Percentiles rank a stretch among this genome's conserved stretches.
Conservation (phyloP, 441 rosid species). For the Adansonia madagascariensis region DNA sequence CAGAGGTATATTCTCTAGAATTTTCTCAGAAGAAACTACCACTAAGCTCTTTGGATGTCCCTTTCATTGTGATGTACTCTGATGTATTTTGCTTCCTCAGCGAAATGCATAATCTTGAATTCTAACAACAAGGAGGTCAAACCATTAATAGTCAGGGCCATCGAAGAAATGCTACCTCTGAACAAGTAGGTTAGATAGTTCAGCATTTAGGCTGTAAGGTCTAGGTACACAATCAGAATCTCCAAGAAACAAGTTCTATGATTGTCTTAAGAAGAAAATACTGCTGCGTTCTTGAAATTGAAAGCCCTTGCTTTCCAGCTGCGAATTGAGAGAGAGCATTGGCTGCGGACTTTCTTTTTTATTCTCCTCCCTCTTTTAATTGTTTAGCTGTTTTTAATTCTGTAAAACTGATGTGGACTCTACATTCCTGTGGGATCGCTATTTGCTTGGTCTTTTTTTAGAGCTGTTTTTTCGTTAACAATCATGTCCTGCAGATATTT, state of each 20-base stretch:
- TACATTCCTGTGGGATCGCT: background rate
- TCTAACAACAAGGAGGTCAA: background rate
- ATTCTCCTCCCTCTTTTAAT: background rate
- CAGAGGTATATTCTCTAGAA: slow-evolving; percentile 64
- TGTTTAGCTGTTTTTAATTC: background rate
- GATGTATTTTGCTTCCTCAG: background rate
- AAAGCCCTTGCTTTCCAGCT: background rate
- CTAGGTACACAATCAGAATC: background rate
- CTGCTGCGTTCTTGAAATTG: background rate
- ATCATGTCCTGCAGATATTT: background rate
- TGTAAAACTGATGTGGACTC: background rate
- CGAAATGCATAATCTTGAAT: background rate
- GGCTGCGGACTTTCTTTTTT: background rate
- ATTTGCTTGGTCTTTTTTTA: background rate
- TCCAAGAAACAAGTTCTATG: slow-evolving; percentile 3
- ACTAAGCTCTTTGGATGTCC: background rate
- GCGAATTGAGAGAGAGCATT: background rate
- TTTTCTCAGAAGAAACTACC: background rate
- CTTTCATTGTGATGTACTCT: slow-evolving; percentile 5
- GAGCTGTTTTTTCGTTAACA: background rate
- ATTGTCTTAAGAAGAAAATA: background rate
- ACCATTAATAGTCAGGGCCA: background rate
- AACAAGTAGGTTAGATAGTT: background rate
- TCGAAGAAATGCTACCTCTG: background rate
- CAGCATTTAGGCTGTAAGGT: background rate